These are phyloP conservation scores for Solanum gracilifrons DNA, from an alignment of 257 asterid species.

Conservation along the genomic window DNA sequence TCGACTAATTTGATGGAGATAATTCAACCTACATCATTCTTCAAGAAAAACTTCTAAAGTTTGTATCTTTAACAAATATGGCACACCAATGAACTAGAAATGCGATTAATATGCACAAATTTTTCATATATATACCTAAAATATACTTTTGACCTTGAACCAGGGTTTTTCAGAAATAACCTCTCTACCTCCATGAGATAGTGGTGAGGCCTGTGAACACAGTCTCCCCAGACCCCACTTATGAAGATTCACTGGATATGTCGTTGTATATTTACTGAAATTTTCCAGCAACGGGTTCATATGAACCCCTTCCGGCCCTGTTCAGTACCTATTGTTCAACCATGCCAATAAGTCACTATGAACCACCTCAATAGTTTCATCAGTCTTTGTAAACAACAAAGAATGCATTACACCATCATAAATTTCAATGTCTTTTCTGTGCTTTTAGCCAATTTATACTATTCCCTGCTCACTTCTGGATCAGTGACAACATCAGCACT, in stretches of 20 bases:
- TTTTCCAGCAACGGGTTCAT: neutral
- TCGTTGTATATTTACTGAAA: neutral
- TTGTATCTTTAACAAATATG: neutral
- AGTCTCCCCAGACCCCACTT: neutral
- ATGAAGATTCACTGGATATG: neutral
- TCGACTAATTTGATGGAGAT: neutral
- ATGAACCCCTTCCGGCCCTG: neutral
- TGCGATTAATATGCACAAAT: neutral
- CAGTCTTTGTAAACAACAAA: conserved; percentile 76
- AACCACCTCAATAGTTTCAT: conserved; percentile 64
- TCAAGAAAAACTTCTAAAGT: too few relatives aligned
- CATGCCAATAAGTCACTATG: conserved; percentile 54
- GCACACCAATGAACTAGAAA: neutral
- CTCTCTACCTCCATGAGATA: neutral
- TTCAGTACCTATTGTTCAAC: conserved; percentile 30
- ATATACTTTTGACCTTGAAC: neutral
- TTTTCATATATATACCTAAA: neutral
- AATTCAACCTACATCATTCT: neutral
- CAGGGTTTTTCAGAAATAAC: too few relatives aligned
- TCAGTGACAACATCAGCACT: conserved; percentile 82
- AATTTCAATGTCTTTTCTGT: conserved; percentile 60
- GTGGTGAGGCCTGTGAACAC: neutral
- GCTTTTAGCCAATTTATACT: conserved; percentile 56
- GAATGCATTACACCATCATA: conserved; percentile 91
- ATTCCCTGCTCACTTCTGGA: conserved; percentile 69